Percentiles rank a stretch among this genome's conserved stretches.
These are phyloP conservation scores for Geotrichum ghanense DNA, from an alignment of 805 yeast species.

Conservation along the genomic window DNA sequence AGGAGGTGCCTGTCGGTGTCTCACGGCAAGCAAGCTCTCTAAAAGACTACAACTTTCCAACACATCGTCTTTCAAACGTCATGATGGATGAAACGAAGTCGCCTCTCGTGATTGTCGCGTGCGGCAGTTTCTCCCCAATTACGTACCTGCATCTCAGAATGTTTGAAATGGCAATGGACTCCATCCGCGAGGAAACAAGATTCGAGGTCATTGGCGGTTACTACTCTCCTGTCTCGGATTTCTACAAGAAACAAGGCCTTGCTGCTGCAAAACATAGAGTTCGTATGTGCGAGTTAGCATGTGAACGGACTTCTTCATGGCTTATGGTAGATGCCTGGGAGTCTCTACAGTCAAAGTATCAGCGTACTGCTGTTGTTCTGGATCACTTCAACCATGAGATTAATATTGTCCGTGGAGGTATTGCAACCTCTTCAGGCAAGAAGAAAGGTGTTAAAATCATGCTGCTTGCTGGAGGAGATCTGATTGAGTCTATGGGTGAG, in stretches of 20 bases:
- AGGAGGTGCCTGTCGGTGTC: conserved; percentile 93
- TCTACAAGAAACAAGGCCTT: conserved; percentile 84
- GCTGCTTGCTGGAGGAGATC: conserved; percentile 96
- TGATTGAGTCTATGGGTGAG: conserved; percentile 98
- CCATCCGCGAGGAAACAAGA: conserved; percentile 80
- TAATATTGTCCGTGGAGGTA: conserved; percentile 82
- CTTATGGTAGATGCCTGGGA: conserved; percentile 99
- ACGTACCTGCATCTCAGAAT: conserved; percentile 90
- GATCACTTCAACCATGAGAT: conserved; percentile 96
- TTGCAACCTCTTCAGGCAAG: conserved; percentile 35
- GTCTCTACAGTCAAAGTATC: conserved; percentile 78
- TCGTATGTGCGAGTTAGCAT: conserved; percentile 95
- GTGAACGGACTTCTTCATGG: conserved; percentile 95
- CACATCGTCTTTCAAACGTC: conserved; percentile 66
- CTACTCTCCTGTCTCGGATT: conserved; percentile 85
- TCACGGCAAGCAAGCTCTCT: conserved; percentile 72
- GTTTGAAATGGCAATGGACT: conserved; percentile 98
- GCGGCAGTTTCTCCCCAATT: conserved; percentile 94
- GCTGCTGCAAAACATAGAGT: conserved; percentile 87
- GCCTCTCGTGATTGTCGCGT: conserved; percentile 91
- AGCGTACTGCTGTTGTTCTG: conserved; percentile 87
- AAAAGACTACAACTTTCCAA: conserved; percentile 68
- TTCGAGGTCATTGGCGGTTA: conserved; percentile 96
- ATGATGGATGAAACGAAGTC: conserved; percentile 64
- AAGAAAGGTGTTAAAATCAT: conserved; percentile 81